These are phyloP conservation scores for Talaromyces thailandensis DNA, from an alignment of 495 filamentous ascomycete genomes.

Conservation along the genomic window DNA sequence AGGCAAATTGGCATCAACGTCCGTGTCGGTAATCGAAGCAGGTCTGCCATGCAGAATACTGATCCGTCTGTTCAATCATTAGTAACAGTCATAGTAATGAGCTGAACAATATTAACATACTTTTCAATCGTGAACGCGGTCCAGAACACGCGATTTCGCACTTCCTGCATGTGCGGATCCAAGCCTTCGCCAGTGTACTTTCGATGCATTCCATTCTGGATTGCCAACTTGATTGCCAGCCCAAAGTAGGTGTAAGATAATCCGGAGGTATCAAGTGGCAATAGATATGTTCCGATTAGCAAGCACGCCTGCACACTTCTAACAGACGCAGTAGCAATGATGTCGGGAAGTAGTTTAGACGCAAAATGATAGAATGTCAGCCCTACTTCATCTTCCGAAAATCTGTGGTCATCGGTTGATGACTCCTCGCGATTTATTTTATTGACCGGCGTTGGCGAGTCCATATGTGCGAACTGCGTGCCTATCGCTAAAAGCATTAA, in stretches of 20 bases:
- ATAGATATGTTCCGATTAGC: constrained; percentile 39
- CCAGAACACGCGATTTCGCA: constrained; percentile 43
- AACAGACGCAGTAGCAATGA: constrained; percentile 43
- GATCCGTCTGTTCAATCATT: constrained; percentile 9
- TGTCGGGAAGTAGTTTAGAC: constrained; percentile 39
- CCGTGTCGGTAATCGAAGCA: constrained; percentile 30
- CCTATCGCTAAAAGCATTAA: constrained; percentile 43
- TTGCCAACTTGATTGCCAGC: constrained; percentile 39
- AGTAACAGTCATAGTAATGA: background rate
- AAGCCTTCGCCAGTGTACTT: constrained; percentile 38
- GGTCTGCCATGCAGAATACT: constrained; percentile 39
- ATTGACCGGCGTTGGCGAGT: constrained; percentile 33
- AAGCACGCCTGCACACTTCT: constrained; percentile 45
- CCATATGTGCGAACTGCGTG: constrained; percentile 48
- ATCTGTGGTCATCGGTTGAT: constrained; percentile 30
- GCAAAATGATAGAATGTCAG: constrained; percentile 45
- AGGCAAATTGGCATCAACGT: constrained; percentile 39
- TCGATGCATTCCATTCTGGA: constrained; percentile 48
- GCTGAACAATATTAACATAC: constrained; percentile 12
- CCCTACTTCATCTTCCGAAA: constrained; percentile 43
- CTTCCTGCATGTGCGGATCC: constrained; percentile 32
- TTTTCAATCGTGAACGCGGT: constrained; percentile 43
- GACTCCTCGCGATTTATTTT: constrained; percentile 20
- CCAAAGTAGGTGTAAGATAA: constrained; percentile 44
- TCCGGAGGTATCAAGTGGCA: constrained; percentile 41